Evolutionary conservation across 225 moss, liverwort and hornwort species (phyloP).

Genomic region (Neckera pumila): DNA sequence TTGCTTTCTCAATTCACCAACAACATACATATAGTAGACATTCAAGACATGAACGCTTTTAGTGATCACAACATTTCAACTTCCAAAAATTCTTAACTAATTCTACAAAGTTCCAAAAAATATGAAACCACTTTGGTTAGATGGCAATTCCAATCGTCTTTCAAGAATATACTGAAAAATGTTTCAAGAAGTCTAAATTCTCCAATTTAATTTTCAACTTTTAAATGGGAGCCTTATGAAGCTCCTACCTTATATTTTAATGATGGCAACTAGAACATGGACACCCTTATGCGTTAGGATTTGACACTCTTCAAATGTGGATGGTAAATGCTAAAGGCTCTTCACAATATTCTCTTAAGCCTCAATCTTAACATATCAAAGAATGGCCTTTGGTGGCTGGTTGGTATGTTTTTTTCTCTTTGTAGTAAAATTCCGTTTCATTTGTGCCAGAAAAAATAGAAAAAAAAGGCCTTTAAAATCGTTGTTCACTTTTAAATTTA

Average conservation of each 20-base stretch:
- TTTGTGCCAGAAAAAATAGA: too few relatives aligned
- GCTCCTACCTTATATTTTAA: background rate
- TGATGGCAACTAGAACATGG: too few relatives aligned
- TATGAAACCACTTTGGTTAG: background rate
- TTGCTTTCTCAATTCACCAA: background rate
- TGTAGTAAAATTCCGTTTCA: too few relatives aligned
- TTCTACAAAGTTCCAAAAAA: background rate
- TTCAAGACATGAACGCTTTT: accelerated
- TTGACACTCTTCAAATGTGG: too few relatives aligned
- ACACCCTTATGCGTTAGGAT: too few relatives aligned
- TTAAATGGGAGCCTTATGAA: background rate
- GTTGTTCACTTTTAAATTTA: too few relatives aligned
- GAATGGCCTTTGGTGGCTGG: too few relatives aligned
- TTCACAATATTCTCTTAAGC: too few relatives aligned
- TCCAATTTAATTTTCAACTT: background rate
- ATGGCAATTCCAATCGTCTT: background rate
- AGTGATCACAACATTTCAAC: accelerated
- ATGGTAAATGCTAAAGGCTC: too few relatives aligned
- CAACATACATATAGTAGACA: background rate
- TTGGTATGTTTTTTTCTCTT: too few relatives aligned
- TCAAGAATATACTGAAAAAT: background rate
- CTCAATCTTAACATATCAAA: too few relatives aligned
- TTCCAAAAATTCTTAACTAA: background rate
- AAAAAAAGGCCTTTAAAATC: too few relatives aligned
- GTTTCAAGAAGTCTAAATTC: background rate